Conservation (phyloP, 805 yeast species). For the Grigorovia jiainica region DNA sequence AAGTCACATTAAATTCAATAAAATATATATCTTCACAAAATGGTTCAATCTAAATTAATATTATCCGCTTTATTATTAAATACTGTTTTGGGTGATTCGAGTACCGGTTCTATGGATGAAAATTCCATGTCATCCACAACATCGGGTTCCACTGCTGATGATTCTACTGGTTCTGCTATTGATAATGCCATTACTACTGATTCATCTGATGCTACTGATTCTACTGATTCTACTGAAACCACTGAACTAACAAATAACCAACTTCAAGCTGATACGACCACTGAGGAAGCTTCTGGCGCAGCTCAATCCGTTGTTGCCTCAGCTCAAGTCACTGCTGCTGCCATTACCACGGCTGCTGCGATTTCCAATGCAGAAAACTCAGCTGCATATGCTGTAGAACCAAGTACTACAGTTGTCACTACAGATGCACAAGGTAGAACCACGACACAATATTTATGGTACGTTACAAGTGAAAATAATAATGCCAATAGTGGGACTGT, state of each 20-base stretch:
- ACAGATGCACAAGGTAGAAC: conserved; percentile 14
- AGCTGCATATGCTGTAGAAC: conserved; percentile 8
- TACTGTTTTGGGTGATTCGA: background rate
- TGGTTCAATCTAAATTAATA: background rate
- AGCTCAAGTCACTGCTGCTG: background rate
- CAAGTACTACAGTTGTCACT: conserved; percentile 14
- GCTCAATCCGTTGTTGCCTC: background rate
- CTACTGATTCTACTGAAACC: background rate
- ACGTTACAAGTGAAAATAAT: conserved; percentile 4
- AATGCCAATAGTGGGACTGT: background rate
- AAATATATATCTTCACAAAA: background rate
- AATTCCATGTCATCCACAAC: background rate
- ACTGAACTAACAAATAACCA: too few relatives aligned
- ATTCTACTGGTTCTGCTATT: background rate
- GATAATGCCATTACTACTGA: background rate
- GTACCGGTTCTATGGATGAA: background rate
- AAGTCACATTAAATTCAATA: too few relatives aligned
- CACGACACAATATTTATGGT: conserved; percentile 15
- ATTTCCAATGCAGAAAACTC: too few relatives aligned
- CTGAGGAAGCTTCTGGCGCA: too few relatives aligned
- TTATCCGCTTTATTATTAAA: background rate
- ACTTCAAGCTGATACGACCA: too few relatives aligned
- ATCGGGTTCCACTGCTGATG: background rate
- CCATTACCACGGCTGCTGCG: background rate
- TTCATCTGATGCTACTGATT: background rate